Evolutionary conservation across 768 basidiomycete species (phyloP), one percentile per base, ranked within the genome.

Genomic region (Lanmaoa rubissima): DNA sequence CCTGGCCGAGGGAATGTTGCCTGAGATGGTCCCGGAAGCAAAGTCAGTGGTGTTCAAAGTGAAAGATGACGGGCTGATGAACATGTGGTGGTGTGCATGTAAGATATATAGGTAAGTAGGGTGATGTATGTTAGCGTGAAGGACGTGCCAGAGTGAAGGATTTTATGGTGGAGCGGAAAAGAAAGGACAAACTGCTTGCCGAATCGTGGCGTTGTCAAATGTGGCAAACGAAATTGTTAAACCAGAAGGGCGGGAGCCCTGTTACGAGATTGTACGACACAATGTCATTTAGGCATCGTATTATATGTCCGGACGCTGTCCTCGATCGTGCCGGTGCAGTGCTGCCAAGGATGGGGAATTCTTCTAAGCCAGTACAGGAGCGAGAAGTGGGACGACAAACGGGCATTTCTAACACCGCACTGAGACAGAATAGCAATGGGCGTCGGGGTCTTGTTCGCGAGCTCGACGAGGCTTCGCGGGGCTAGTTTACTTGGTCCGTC

Each of bases 71-170:
- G 62, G 48, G 42, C 36, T 48, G 61, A 64, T 59, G 69, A 55
- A 62, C 68, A 70, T 68, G 68, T 58, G 68, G 68, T 57, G 26
- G 53, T 19, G 48, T 64, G 69, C 66, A 70, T 70, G 68, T 68
- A 60, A 55, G 55, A 55, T 60, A 54, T 65, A 59, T 55, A 59
- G 51, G 53, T 51, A 56, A 55, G 57, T 52, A 34, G 56, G 47
- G 39, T 43, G 48, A 57, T 55, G 55, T 43, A 60, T 28, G 55
- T 57, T 51, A 58, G 55, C 58, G 67, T 69, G 61, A 69, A 61
- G 51, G 58, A 50, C 61, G 68, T 59, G 61, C 51, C 53, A 44
- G 45, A 42, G 58, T 64, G 57, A 59, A 61, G 54, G 41, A 36
- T 40, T 34, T 50, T 19, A 53, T 47, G 32, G 61, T 52, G 54